Evolutionary conservation across 2,329 filamentous ascomycete genomes (phyloP), one percentile per base, ranked within the genome.

Genomic region (Penicillium sp.): DNA sequence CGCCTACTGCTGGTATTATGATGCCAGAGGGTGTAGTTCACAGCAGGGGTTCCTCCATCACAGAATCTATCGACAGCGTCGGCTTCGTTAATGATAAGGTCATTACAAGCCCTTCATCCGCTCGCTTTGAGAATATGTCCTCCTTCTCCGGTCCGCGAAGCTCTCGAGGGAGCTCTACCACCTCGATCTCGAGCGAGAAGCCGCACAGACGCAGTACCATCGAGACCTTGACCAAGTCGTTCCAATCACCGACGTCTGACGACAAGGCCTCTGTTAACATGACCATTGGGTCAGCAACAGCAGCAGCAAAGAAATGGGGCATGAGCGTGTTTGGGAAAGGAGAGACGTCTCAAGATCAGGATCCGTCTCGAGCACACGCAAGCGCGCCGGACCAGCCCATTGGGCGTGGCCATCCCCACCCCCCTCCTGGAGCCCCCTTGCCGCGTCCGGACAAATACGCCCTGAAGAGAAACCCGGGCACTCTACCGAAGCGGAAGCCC

Each of bases 381-480:
- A 70, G 68, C 41, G 83, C 54, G 69, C 83, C 72, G 58, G 81
- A 73, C 57, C 82, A 89, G 61, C 90, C 90, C 2, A 90, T 95
- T 76, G 91, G 91, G 1, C 82, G 90, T 35, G 90, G 90, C 0
- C 86, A 88, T 61, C 90, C 90, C 1, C 76, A 95, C 16, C 90
- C 90, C 42, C 90, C 90, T 8, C 89, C 88, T 2, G 91, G 90
- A 2, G 85, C 81, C 40, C 90, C 91, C 3, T 78, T 95, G 1
- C 90, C 91, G 2, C 82, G 78, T 38, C 87, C 86, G 1, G 82
- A 85, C 31, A 81, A 78, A 48, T 81, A 77, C 51, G 79, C 62
- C 5, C 63, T 82, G 6, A 83, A 81, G 63, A 80, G 81, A 40
- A 81, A 79, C 43, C 76, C 80, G 14, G 81, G 78, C 52, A 77